Percentiles rank a stretch among this genome's conserved stretches.
Evolutionary conservation across 352 stramenopile genomes (phyloP).

Genomic region (Pythium dissotocum): DNA sequence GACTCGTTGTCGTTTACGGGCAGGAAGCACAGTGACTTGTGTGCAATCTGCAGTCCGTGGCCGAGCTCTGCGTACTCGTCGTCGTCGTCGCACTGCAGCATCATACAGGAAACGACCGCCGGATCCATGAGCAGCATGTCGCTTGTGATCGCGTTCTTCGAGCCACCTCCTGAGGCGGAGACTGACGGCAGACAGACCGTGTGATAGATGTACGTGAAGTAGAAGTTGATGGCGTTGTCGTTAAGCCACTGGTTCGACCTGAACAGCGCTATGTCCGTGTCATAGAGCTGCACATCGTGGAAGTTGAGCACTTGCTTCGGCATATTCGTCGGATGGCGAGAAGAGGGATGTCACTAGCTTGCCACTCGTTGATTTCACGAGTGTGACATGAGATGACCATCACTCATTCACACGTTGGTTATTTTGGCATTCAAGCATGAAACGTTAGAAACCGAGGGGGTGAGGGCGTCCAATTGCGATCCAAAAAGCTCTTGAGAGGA

Average conservation of each 20-base stretch:
- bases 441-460: conserved; percentile 6
- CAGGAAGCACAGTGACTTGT: conserved; percentile 52
- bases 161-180: not conserved
- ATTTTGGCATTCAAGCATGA: not conserved
- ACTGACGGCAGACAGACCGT: conserved; percentile 29
- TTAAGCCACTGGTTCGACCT: conserved; percentile 66
- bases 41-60: conserved; percentile 37
- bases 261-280: conserved; percentile 78
- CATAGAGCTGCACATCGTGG: conserved; percentile 83
- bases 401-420: conserved; percentile 27
- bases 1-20: conserved; percentile 72
- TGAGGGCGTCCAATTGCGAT: conserved; percentile 23
- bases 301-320: conserved; percentile 65
- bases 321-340: conserved; percentile 25
- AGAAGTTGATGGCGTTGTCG: conserved; percentile 85
- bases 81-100: conserved; percentile 83
- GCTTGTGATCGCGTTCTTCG: not conserved
- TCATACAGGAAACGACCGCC: conserved; percentile 75
- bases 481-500: conserved; percentile 23
- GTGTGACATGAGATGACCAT: conserved; percentile 1
- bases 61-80: conserved; percentile 72
- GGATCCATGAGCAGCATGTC: conserved; percentile 74
- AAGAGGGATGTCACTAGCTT: conserved; percentile 6
- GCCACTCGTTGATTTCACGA: not conserved
- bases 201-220: conserved; percentile 68